Evolutionary conservation across 495 filamentous ascomycete genomes (phyloP), one percentile per base, ranked within the genome.

Genomic region (Trichoderma asperelloides): DNA sequence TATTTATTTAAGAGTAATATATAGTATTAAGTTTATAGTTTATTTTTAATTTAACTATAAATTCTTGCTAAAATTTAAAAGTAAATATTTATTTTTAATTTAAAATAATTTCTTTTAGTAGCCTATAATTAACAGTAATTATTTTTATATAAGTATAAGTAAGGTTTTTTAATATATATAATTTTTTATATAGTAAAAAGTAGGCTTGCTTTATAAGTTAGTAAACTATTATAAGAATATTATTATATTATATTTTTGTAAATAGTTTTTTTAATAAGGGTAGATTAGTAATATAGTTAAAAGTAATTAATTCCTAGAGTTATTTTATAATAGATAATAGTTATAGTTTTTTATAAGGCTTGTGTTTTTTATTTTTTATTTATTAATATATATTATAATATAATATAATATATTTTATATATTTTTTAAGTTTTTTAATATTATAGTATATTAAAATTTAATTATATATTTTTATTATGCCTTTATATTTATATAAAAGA

Each of bases 41-140:
- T n/a, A n/a, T n/a, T n/a, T n/a, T n/a, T n/a, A n/a, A n/a, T n/a
- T n/a, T n/a, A n/a, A n/a, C n/a, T n/a, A n/a, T n/a, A n/a, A n/a
- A n/a, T n/a, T n/a, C n/a, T n/a, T n/a, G n/a, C n/a, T 63, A 27
- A 63, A 63, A 63, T 18, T 63, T 27, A 33, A 63, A 63, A 27
- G 62, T 33, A 63, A 63, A 63, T 28, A 33, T n/a, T 33, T 33
- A 18, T 33, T 33, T 18, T 63, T 18, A 2, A 63, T 63, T 18
- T 33, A 27, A 28, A 6, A 63, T 63, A 7, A 63, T 25, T 33
- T 63, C 27, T 63, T 28, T 63, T 63, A 33, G 27, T 63, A 63
- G 13, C 2, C 12, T 63, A 63, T 63, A 63, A 1, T 63, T 9
- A 7, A 9, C n/a, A 28, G 33, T 33, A 28, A 63, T 63, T 33